Percentiles rank a stretch among this genome's conserved stretches.
Evolutionary conservation across 169 alveolate species (phyloP).

Genomic region (Neospora caninum): DNA sequence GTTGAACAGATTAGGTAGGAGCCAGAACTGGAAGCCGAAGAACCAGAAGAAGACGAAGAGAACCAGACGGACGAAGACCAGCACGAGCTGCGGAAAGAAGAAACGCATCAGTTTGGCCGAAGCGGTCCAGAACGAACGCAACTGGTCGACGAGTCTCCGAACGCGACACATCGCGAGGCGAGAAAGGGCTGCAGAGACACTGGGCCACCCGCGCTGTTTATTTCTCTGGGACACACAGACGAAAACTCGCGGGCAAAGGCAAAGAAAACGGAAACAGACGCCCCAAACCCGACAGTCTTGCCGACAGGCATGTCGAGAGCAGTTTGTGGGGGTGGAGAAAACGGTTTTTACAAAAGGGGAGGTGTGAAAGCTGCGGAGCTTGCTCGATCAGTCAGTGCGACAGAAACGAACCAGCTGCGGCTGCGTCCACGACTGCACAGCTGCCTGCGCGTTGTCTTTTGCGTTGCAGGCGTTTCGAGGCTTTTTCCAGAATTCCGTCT

Average conservation of each 20-base stretch:
- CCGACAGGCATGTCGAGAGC: too few species aligned
- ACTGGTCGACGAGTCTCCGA: background rate
- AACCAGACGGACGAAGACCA: conserved; percentile 66
- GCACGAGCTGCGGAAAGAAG: background rate
- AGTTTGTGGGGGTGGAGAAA: too few species aligned
- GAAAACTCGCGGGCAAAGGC: background rate
- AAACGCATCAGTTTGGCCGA: background rate
- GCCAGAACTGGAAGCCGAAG: conserved; percentile 75
- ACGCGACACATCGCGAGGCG: background rate
- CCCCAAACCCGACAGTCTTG: background rate
- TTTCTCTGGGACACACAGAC: too few species aligned
- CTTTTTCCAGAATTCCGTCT: background rate
- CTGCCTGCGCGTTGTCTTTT: too few species aligned
- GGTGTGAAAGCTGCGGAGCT: too few species aligned
- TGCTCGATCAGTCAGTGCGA: too few species aligned
- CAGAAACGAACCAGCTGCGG: too few species aligned
- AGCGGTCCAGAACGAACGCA: background rate
- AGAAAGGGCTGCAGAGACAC: background rate
- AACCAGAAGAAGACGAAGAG: conserved; percentile 73
- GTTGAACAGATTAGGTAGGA: conserved; percentile 75
- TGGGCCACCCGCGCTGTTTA: too few species aligned
- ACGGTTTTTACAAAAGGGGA: too few species aligned
- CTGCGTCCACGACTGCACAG: too few species aligned
- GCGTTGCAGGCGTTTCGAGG: too few species aligned
- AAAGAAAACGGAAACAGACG: background rate